Percentiles rank a stretch among this genome's conserved stretches.
These are phyloP conservation scores for Madurella fahalii DNA, from an alignment of 2,329 filamentous ascomycete species.

Conservation along the genomic window DNA sequence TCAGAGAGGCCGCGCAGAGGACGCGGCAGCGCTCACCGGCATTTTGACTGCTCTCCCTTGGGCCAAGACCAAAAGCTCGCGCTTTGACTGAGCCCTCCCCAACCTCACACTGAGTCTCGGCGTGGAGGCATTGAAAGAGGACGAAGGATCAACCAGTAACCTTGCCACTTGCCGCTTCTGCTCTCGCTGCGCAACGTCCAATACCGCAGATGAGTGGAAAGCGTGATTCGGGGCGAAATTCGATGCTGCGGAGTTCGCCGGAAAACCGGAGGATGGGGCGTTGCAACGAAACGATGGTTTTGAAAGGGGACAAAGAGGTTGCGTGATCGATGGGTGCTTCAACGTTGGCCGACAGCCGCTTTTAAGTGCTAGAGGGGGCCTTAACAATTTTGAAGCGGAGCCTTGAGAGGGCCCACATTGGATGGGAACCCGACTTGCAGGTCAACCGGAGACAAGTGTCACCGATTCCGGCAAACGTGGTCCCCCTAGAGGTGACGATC, in stretches of 20 bases:
- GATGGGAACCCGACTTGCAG: neutral
- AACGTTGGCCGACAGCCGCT: conserved; percentile 18
- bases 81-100: conserved; percentile 21
- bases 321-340: conserved; percentile 16
- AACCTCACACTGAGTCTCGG: conserved; percentile 23
- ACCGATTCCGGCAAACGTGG: conserved; percentile 9
- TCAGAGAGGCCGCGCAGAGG: neutral
- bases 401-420: conserved; percentile 6
- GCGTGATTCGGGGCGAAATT: neutral
- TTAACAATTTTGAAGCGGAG: neutral
- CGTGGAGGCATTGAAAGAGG: conserved; percentile 23
- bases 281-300: conserved; percentile 4
- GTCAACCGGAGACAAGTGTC: conserved; percentile 8
- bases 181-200: conserved; percentile 1
- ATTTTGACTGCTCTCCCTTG: conserved; percentile 27
- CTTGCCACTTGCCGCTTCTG: conserved; percentile 8
- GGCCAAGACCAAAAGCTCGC: conserved; percentile 8
- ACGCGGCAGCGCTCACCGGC: conserved; percentile 32
- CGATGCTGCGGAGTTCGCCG: neutral
- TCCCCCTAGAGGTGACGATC: neutral
- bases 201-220: neutral
- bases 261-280: neutral
- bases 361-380: conserved; percentile 20
- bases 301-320: conserved; percentile 16
- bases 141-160: neutral